These are phyloP conservation scores for Rhodotorula sp. DNA, from an alignment of 1,284 basidiomycete species.

Conservation along the genomic window DNA sequence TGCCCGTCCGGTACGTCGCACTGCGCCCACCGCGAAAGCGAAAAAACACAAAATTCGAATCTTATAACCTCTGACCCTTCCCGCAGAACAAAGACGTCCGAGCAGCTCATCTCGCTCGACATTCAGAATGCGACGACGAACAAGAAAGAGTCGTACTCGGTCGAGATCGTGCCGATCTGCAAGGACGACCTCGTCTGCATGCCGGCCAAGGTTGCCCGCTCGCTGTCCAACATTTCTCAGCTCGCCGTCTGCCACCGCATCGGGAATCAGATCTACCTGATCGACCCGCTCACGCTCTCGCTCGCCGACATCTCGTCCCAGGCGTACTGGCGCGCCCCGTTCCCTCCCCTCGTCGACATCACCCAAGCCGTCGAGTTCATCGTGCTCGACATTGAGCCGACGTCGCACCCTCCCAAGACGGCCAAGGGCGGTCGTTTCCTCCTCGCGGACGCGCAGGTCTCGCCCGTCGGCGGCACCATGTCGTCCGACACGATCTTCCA, in stretches of 20 bases:
- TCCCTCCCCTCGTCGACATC: slow-evolving; percentile 75
- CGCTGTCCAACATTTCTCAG: slow-evolving; percentile 81
- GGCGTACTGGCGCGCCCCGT: slow-evolving; percentile 89
- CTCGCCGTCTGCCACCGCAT: slow-evolving; percentile 85
- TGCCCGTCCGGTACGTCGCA: slow-evolving; percentile 57
- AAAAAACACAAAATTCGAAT: background rate
- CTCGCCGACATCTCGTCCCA: slow-evolving; percentile 73
- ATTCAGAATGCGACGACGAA: slow-evolving; percentile 89
- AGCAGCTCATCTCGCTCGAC: slow-evolving; percentile 88
- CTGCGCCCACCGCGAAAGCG: background rate
- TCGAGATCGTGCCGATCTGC: slow-evolving; percentile 94
- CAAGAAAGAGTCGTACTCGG: slow-evolving; percentile 97
- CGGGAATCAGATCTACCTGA: slow-evolving; percentile 83
- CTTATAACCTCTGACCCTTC: background rate
- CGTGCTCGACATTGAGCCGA: slow-evolving; percentile 84
- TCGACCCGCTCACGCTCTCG: slow-evolving; percentile 86
- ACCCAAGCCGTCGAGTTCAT: slow-evolving; percentile 92
- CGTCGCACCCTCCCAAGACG: slow-evolving; percentile 55
- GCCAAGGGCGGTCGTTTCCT: slow-evolving; percentile 55
- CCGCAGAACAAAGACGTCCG: slow-evolving; percentile 78
- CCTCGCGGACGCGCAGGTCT: slow-evolving; percentile 86
- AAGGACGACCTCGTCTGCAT: slow-evolving; percentile 96
- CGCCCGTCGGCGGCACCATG: slow-evolving; percentile 69
- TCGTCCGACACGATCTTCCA: slow-evolving; percentile 84
- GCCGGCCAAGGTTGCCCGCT: slow-evolving; percentile 74